These are phyloP conservation scores for Aspergillus vadensis DNA, from an alignment of 2,329 filamentous ascomycete genomes.

Conservation along the genomic window DNA sequence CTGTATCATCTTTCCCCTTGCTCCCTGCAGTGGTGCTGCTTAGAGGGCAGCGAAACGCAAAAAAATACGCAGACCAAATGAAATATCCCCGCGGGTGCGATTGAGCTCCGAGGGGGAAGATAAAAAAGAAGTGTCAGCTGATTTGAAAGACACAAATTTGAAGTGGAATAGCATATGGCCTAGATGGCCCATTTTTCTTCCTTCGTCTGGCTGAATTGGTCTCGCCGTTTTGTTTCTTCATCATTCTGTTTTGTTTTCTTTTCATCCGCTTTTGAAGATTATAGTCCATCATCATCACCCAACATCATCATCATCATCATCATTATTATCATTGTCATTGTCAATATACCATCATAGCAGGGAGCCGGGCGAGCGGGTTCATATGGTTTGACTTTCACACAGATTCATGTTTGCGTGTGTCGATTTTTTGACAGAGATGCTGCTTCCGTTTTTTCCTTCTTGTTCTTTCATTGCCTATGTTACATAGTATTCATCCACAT, in stretches of 20 bases:
- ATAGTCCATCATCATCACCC: constrained; percentile 18
- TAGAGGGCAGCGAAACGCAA: neutral
- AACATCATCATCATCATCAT: constrained; percentile 15
- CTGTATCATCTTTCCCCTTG: neutral
- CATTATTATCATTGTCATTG: constrained; percentile 23
- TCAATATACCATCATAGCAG: constrained; percentile 34
- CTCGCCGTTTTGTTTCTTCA: constrained; percentile 12
- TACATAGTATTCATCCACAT: constrained; percentile 21
- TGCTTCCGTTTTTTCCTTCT: constrained; percentile 7
- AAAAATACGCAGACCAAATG: neutral
- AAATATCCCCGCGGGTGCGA: neutral
- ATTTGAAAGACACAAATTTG: constrained; percentile 10
- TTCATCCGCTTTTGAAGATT: constrained; percentile 18
- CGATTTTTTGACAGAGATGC: neutral
- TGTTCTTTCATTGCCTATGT: constrained; percentile 18
- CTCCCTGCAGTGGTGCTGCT: neutral
- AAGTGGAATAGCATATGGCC: neutral
- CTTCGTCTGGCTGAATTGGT: constrained; percentile 3
- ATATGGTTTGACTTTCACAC: constrained; percentile 10
- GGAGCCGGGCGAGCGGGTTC: constrained; percentile 31
- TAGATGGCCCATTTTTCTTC: neutral
- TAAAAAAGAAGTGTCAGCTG: constrained; percentile 11
- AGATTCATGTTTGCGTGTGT: constrained; percentile 2
- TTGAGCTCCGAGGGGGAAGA: neutral
- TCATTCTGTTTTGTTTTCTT: constrained; percentile 8